Percentiles rank a stretch among this genome's conserved stretches.
Evolutionary conservation across 805 yeast species (phyloP).

Genomic region (Kuraishia cidri): DNA sequence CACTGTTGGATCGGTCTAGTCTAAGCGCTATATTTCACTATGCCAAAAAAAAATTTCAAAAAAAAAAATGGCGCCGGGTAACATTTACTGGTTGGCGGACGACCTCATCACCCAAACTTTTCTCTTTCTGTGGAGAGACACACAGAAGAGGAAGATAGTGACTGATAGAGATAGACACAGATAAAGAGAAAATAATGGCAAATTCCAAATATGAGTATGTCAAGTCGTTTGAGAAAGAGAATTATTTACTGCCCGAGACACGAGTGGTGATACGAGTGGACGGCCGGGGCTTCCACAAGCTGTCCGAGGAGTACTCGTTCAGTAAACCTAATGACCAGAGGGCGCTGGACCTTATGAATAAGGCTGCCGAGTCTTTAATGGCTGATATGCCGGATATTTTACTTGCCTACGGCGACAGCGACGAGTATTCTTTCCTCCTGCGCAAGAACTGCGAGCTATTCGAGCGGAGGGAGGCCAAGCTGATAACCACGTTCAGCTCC

Average conservation of each 20-base stretch:
- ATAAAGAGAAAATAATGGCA: constrained; percentile 41
- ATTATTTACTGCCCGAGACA: constrained; percentile 66
- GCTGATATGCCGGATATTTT: constrained; percentile 60
- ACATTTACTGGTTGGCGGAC: no score
- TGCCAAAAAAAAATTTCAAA: no score
- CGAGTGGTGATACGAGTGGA: constrained; percentile 82
- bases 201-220: constrained; percentile 87
- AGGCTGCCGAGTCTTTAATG: constrained; percentile 63
- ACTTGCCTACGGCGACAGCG: constrained; percentile 91
- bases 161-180: constrained; percentile 2
- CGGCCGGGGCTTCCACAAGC: constrained; percentile 89
- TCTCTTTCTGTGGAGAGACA: no score
- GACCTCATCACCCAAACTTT: no score
- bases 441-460: constrained; percentile 56
- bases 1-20: no score
- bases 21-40: no score
- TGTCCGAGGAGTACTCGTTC: constrained; percentile 66
- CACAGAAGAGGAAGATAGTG: no score
- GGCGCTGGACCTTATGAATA: constrained; percentile 77
- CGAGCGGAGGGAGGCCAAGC: constrained; percentile 76
- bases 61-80: no score
- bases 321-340: constrained; percentile 79
- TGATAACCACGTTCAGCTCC: constrained; percentile 76
- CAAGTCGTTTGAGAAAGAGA: constrained; percentile 67
- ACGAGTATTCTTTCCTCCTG: constrained; percentile 83